These are phyloP conservation scores for Gloeopeniophorella convolvens DNA, from an alignment of 768 basidiomycete genomes.

Conservation along the genomic window DNA sequence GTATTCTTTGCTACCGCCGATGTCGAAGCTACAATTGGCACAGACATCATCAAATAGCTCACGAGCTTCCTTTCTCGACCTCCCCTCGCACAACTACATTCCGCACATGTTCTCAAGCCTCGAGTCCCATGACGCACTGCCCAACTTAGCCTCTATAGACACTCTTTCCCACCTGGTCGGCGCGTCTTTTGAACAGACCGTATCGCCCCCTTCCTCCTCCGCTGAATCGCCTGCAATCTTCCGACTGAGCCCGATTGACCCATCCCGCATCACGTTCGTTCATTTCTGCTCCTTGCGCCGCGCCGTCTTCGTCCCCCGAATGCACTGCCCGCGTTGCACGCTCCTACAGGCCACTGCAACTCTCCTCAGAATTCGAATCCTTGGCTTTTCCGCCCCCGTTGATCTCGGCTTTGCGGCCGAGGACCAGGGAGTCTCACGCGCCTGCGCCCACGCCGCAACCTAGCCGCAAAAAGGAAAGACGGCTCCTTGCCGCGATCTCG, in stretches of 20 bases:
- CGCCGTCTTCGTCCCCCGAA: no score
- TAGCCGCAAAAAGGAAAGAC: no score
- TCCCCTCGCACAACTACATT: background rate
- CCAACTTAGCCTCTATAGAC: background rate
- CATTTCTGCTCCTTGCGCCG: background rate
- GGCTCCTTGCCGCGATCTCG: background rate
- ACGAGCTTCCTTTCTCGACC: background rate
- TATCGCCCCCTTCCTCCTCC: background rate
- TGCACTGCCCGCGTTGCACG: no score
- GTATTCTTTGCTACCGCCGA: no score
- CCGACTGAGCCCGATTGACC: no score
- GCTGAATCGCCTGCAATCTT: background rate
- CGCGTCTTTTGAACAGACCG: background rate
- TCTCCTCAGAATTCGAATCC: no score
- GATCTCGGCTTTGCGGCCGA: background rate
- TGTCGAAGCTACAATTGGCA: no score
- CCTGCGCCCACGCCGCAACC: background rate
- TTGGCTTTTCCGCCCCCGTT: background rate
- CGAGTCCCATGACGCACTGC: background rate
- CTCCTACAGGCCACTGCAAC: no score
- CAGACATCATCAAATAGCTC: no score
- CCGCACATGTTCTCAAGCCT: background rate
- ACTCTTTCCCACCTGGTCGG: background rate
- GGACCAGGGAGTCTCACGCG: background rate
- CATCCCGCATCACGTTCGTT: constrained; percentile 1